Evolutionary conservation across 306 rosid species (phyloP).

Genomic region (Glycine latifolia): DNA sequence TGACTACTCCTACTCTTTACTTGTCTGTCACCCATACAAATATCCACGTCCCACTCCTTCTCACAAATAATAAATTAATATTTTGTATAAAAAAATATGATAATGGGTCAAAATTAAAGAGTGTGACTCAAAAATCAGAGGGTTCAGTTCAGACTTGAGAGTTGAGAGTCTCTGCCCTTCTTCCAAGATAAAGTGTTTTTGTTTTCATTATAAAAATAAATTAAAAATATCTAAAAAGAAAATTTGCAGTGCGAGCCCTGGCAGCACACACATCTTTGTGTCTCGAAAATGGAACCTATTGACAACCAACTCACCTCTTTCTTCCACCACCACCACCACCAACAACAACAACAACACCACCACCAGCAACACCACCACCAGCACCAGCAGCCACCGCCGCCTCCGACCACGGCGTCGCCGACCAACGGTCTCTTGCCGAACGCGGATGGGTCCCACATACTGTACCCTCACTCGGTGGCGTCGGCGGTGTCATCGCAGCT

Average conservation of each 20-base stretch:
- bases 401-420: conserved; percentile 50
- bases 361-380: conserved; percentile 29
- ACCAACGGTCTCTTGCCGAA: conserved; percentile 71
- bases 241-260: conserved; percentile 49
- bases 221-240: conserved; percentile 10
- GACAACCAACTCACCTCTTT: conserved; percentile 87
- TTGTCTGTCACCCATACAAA: conserved; percentile 21
- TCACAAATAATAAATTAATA: too few species aligned
- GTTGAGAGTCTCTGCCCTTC: too few species aligned
- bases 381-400: conserved; percentile 18
- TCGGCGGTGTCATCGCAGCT: conserved; percentile 71
- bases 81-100: neutral
- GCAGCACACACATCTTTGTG: conserved; percentile 37
- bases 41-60: conserved; percentile 21
- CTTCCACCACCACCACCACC: conserved; percentile 56
- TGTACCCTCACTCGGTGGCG: conserved; percentile 78
- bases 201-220: conserved; percentile 3
- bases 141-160: neutral
- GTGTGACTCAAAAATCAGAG: conserved; percentile 43
- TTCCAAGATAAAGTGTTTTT: conserved; percentile 43
- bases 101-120: conserved; percentile 24
- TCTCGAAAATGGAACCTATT: conserved; percentile 79
- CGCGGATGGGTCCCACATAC: conserved; percentile 67
- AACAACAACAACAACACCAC: conserved; percentile 46
- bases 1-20: conserved; percentile 10